Conservation (phyloP, 768 basidiomycete genomes). For the Ramaria sp. region DNA sequence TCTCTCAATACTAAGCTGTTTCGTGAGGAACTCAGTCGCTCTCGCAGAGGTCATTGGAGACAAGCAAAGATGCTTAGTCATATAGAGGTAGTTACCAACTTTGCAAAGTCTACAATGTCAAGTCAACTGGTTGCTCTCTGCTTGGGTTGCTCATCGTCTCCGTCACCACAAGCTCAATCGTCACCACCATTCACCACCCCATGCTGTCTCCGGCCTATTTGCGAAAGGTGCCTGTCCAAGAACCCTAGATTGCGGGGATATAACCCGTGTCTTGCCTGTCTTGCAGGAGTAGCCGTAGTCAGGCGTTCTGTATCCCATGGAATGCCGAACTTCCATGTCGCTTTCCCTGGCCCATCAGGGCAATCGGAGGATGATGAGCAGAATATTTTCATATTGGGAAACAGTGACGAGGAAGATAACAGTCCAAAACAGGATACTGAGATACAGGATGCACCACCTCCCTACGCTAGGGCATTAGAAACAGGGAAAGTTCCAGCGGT, state of each 20-base stretch:
- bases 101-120: no score
- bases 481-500: neutral
- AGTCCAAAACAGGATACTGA: conserved; percentile 18
- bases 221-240: conserved; percentile 38
- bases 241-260: conserved; percentile 61
- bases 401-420: conserved; percentile 44
- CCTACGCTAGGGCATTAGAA: conserved; percentile 1
- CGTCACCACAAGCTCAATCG: conserved; percentile 26
- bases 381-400: conserved; percentile 55
- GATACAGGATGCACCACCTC: neutral
- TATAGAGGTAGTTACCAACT: no score
- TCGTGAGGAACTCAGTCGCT: conserved; percentile 32
- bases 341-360: conserved; percentile 24
- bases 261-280: conserved; percentile 61
- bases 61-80: neutral
- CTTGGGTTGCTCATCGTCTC: conserved; percentile 50
- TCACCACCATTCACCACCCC: conserved; percentile 35
- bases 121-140: conserved; percentile 26
- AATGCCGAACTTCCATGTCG: conserved; percentile 25
- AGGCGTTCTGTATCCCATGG: conserved; percentile 11
- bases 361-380: conserved; percentile 33
- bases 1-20: conserved; percentile 34
- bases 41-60: conserved; percentile 1
- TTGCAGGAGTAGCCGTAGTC: conserved; percentile 41
- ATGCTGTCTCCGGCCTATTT: conserved; percentile 61